Base-by-base conservation (phyloP, 495 filamentous ascomycete species). In the Xylaria flabelliformis region DNA sequence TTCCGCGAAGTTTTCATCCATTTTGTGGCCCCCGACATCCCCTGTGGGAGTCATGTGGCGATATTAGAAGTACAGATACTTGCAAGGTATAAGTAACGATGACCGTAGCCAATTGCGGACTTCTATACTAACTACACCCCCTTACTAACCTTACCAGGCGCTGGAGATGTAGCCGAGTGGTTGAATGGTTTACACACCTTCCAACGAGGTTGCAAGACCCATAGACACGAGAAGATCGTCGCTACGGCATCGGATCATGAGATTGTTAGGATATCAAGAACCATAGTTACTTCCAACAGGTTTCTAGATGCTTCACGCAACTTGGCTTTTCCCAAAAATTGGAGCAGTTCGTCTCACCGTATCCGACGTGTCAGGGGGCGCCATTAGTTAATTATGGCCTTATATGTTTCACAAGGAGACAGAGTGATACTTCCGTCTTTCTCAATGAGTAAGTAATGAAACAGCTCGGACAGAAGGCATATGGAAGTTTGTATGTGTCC, bases 221-320 rank as follows among this genome's bases (percentile, higher is more conserved):
- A 12, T 46, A 15, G 50, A 67, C 34, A 67, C 50, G 65, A 56
- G 65, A 67, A 55, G 65, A 67, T 67, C 65, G 32, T 41, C 65
- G 50, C n/a, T 51, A 42, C 19, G 32, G 19, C 32, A 9, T 67
- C 50, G 21, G 17, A 32, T 34, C 61, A 64, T 5, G 39, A 26
- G 36, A 44, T 64, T 44, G n/a, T 8, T 29, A 4, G 36, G 29
- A 44, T 64, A 61, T 61, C 58, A 61, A 61, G 61, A 64, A 64
- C 39, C 36, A 24, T 21, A 10, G n/a, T 56, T 7, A 0, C 24
- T 55, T 50, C 36, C 21, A 24, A 42, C 50, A 36, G 50, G 32
- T n/a, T 67, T 55, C 34, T 56, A 50, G 21, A 48, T 56, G n/a
- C 58, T 36, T 36, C 36, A 21, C 34, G 17, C 58, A 61, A 61